phyloP scores from a whole-genome alignment of 352 stramenopile genomes.

The Blastocystis sp. region DNA sequence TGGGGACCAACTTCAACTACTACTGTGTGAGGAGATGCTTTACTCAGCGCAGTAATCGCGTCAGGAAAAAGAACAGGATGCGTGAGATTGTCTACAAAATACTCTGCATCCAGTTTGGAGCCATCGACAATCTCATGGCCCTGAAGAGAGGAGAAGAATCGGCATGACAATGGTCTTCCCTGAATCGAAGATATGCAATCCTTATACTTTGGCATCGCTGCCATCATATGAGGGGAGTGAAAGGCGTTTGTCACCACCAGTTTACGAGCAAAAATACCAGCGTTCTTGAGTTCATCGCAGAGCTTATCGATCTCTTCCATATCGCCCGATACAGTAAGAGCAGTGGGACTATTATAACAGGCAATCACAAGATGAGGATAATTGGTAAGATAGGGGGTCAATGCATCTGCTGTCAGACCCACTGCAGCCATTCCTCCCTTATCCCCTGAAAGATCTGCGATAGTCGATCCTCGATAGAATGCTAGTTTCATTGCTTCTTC shows the following conservation, averaged over 20 bases:
- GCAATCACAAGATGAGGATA: constrained; percentile 33
- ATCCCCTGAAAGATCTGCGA: not conserved
- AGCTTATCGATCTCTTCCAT: constrained; percentile 23
- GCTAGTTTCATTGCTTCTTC: constrained; percentile 61
- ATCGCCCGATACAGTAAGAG: constrained; percentile 23
- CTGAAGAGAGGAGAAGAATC: constrained; percentile 13
- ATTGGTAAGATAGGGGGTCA: not conserved
- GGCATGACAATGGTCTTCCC: not conserved
- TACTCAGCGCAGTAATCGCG: not conserved
- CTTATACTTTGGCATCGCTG: constrained; percentile 19
- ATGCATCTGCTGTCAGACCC: not conserved
- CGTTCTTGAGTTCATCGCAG: not conserved
- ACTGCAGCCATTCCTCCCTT: constrained; percentile 54
- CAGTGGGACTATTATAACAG: constrained; percentile 56
- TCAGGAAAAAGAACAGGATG: constrained; percentile 31
- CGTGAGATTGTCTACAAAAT: constrained; percentile 58
- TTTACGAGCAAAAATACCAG: not conserved
- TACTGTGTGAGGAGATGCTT: not conserved
- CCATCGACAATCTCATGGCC: not conserved
- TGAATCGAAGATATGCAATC: not conserved
- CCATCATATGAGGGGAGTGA: constrained; percentile 42
- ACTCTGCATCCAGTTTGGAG: not conserved
- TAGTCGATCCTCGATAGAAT: constrained; percentile 47
- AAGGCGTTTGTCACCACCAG: constrained; percentile 57
- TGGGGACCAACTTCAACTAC: constrained; percentile 48